phyloP scores from a whole-genome alignment of 108 stramenopile genomes.

The Pseudonitzschia multiseries region DNA sequence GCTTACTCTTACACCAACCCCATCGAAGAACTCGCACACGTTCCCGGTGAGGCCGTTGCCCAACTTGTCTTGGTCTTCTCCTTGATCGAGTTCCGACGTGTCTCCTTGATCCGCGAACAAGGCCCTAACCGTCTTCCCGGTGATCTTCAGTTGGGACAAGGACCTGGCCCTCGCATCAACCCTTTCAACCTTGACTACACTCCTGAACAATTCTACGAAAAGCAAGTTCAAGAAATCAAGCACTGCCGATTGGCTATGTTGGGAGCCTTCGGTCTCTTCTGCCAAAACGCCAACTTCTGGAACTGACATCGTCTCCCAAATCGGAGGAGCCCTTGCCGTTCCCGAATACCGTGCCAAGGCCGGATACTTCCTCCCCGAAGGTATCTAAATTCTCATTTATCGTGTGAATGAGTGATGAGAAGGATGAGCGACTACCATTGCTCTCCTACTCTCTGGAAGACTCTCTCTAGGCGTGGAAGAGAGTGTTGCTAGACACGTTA shows the following conservation, averaged over 20 bases:
- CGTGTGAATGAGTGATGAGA: too few relatives aligned
- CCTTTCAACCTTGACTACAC: conserved; percentile 94
- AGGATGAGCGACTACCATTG: too few relatives aligned
- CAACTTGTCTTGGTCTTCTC: conserved; percentile 88
- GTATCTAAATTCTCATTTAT: conserved; percentile 69
- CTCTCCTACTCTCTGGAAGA: neutral
- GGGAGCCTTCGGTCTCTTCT: conserved; percentile 86
- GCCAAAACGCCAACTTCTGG: conserved; percentile 83
- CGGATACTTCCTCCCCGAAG: conserved; percentile 92
- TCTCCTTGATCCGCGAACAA: conserved; percentile 81
- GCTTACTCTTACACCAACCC: conserved; percentile 94
- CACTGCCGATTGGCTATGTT: conserved; percentile 98
- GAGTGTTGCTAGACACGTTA: neutral
- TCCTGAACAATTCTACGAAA: conserved; percentile 92
- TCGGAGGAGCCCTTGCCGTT: conserved; percentile 75
- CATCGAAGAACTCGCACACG: conserved; percentile 76
- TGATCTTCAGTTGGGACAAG: conserved; percentile 89
- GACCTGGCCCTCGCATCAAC: conserved; percentile 83
- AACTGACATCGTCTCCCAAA: conserved; percentile 74
- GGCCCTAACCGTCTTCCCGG: conserved; percentile 77
- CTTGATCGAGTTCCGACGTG: conserved; percentile 83
- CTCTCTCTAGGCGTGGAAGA: neutral
- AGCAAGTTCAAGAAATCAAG: conserved; percentile 96
- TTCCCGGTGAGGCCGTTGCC: conserved; percentile 79
- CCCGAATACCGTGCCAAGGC: conserved; percentile 84